These are phyloP conservation scores for Tolypocladium paradoxum DNA, from an alignment of 2,329 filamentous ascomycete species.

Conservation along the genomic window DNA sequence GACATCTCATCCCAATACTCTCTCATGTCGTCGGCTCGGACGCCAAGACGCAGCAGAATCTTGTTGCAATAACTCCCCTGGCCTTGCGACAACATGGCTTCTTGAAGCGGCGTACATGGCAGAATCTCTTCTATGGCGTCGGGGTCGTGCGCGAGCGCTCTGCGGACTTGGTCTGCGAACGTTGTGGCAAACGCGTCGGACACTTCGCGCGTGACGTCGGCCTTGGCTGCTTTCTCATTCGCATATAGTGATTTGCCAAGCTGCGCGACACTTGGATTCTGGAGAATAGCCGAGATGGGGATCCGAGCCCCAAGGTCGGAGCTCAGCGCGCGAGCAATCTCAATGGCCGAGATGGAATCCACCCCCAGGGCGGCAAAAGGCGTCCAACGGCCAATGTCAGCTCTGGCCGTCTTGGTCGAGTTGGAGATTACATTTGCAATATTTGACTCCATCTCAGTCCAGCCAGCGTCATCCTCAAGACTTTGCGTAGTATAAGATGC, in stretches of 20 bases:
- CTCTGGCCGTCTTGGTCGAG: constrained; percentile 32
- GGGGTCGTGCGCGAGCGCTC: constrained; percentile 7
- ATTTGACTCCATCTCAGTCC: constrained; percentile 43
- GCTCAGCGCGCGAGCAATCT: constrained; percentile 49
- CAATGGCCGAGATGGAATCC: constrained; percentile 75
- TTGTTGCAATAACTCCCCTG: constrained; percentile 60
- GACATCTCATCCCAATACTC: constrained; percentile 53
- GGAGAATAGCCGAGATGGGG: constrained; percentile 60
- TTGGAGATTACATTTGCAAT: constrained; percentile 46
- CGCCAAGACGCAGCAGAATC: constrained; percentile 50
- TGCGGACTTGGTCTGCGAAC: constrained; percentile 1
- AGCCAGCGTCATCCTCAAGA: constrained; percentile 24
- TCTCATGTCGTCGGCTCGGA: constrained; percentile 38
- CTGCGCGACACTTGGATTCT: constrained; percentile 52
- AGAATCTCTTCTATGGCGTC: constrained; percentile 44
- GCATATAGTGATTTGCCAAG: constrained; percentile 31
- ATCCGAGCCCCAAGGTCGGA: constrained; percentile 33
- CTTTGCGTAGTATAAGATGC: constrained; percentile 14
- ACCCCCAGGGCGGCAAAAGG: constrained; percentile 72
- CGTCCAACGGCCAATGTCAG: constrained; percentile 48
- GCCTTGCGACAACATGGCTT: constrained; percentile 63
- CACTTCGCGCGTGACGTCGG: constrained; percentile 7
- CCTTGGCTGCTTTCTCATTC: background rate
- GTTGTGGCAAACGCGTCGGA: constrained; percentile 16
- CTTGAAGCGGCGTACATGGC: constrained; percentile 79